Evolutionary conservation across 345 rosid genomes (phyloP).

Genomic region (Populus nigra): DNA sequence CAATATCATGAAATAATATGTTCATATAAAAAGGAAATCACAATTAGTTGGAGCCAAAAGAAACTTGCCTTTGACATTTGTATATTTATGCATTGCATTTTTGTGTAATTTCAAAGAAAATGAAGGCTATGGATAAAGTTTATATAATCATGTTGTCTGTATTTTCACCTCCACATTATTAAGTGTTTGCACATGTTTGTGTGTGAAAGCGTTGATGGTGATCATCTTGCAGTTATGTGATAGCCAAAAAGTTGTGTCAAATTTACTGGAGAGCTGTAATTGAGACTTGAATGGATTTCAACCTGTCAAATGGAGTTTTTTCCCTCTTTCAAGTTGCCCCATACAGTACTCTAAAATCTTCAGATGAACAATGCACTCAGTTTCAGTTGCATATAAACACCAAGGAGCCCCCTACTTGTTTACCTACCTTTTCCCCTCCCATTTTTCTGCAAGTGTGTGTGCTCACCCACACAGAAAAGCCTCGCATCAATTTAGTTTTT

Average conservation of each 20-base stretch:
- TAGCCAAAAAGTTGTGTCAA: too few relatives aligned
- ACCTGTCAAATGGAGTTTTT: background rate
- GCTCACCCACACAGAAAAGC: too few relatives aligned
- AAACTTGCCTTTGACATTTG: background rate
- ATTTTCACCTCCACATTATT: background rate
- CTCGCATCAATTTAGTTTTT: background rate
- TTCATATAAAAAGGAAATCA: background rate
- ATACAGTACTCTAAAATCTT: too few relatives aligned
- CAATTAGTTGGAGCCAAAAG: background rate
- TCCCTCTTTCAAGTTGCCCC: too few relatives aligned
- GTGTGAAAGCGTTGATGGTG: background rate
- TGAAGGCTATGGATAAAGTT: background rate
- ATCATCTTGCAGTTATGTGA: background rate
- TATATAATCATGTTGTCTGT: background rate
- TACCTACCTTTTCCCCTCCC: too few relatives aligned
- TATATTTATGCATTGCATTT: background rate
- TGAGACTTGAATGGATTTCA: background rate
- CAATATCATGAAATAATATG: background rate
- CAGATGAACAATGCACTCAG: too few relatives aligned
- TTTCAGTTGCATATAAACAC: too few relatives aligned
- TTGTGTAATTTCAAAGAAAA: background rate
- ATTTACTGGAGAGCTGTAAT: too few relatives aligned
- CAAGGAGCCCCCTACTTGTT: too few relatives aligned
- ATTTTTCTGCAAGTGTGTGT: too few relatives aligned
- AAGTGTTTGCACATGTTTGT: background rate